phyloP scores from a whole-genome alignment of 768 basidiomycete species.

The Lentinula guzmanii region DNA sequence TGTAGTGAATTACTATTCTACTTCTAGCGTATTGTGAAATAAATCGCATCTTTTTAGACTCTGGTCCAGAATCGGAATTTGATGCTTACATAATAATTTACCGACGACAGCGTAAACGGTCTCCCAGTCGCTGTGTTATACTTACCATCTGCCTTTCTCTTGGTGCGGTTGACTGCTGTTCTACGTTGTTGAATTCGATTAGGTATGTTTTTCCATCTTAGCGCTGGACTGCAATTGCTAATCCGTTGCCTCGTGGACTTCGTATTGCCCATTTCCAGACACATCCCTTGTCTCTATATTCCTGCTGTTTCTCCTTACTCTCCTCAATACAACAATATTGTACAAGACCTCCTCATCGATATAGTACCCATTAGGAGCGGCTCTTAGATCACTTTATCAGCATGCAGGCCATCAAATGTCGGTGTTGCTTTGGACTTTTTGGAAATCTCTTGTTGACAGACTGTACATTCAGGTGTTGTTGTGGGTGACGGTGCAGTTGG shows the following conservation, averaged over 20 bases:
- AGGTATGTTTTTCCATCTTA: background rate
- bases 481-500: conserved; percentile 99
- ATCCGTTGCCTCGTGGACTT: background rate
- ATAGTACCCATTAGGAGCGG: conserved; percentile 1
- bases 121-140: background rate
- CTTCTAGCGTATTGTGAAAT: conserved; percentile 2
- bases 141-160: conserved; percentile 3
- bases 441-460: conserved; percentile 23
- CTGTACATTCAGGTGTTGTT: conserved; percentile 71
- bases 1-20: background rate
- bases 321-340: background rate
- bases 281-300: conserved; percentile 4
- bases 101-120: background rate
- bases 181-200: background rate
- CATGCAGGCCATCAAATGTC: conserved; percentile 94
- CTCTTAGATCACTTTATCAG: conserved; percentile 12
- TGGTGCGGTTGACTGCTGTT: background rate
- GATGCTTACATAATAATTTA: background rate
- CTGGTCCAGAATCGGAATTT: background rate
- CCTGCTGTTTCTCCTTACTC: conserved; percentile 3
- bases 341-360: conserved; percentile 1
- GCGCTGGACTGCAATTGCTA: background rate
- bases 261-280: background rate
- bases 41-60: background rate
- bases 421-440: conserved; percentile 20